Evolutionary conservation across 1,139 yeast genomes (phyloP).

Genomic region (Pichia sp.): DNA sequence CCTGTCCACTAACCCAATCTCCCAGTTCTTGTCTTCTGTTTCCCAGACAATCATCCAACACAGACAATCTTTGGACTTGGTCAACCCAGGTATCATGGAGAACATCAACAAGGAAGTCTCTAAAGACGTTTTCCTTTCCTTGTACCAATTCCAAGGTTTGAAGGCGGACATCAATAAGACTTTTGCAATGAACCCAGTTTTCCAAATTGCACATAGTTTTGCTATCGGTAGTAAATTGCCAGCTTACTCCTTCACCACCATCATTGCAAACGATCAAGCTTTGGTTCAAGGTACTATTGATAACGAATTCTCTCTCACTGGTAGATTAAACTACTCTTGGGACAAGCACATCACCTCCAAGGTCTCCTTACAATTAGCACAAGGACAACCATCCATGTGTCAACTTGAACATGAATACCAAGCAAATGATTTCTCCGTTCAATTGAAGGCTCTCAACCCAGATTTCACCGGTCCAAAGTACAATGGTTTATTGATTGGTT

Average conservation of each 20-base stretch:
- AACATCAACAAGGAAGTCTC: conserved; percentile 89
- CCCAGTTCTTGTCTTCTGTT: conserved; percentile 72
- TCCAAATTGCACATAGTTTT: conserved; percentile 95
- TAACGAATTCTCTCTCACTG: conserved; percentile 77
- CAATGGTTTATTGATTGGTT: conserved; percentile 89
- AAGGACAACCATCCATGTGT: conserved; percentile 88
- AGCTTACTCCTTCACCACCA: conserved; percentile 85
- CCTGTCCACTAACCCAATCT: conserved; percentile 84
- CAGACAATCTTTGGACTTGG: conserved; percentile 72
- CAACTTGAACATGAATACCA: conserved; percentile 96
- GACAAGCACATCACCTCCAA: conserved; percentile 71
- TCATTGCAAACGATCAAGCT: conserved; percentile 80
- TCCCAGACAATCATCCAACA: conserved; percentile 68
- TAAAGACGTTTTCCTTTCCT: conserved; percentile 85
- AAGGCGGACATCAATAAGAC: conserved; percentile 96
- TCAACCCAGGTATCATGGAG: conserved; percentile 94
- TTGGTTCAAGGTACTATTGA: conserved; percentile 91
- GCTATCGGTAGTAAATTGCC: conserved; percentile 87
- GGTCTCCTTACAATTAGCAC: conserved; percentile 81
- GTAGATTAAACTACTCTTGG: conserved; percentile 93
- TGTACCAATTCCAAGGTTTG: conserved; percentile 90
- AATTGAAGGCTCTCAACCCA: conserved; percentile 90
- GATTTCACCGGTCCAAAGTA: conserved; percentile 64
- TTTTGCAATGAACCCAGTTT: conserved; percentile 84
- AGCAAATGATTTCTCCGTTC: conserved; percentile 81